Evolutionary conservation across 2,329 filamentous ascomycete species (phyloP).

Genomic region (Aspergillus terreus): DNA sequence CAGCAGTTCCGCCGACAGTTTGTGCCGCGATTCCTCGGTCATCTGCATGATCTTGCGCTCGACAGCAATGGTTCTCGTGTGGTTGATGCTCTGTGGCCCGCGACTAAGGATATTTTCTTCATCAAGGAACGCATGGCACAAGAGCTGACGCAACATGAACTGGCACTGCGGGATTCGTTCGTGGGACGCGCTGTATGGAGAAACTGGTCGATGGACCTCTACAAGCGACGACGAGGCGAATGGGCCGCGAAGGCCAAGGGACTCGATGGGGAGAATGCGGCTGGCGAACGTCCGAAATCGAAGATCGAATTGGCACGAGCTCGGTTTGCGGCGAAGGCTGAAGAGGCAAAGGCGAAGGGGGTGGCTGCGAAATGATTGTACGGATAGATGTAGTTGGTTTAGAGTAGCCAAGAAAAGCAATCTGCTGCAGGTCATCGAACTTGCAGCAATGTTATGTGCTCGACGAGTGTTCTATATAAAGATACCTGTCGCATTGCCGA

Average conservation of each 20-base stretch:
- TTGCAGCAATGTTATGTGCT: background rate
- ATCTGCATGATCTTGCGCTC: constrained; percentile 58
- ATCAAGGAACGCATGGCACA: constrained; percentile 65
- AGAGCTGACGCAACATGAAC: constrained; percentile 58
- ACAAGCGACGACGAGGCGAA: constrained; percentile 59
- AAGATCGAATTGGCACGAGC: constrained; percentile 57
- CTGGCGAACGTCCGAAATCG: constrained; percentile 42
- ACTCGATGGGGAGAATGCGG: constrained; percentile 26
- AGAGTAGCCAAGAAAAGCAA: background rate
- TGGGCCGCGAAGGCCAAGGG: constrained; percentile 63
- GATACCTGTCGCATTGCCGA: background rate
- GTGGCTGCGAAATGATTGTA: constrained; percentile 4
- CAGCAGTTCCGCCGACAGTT: constrained; percentile 60
- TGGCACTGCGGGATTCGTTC: constrained; percentile 59
- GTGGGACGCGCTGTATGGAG: constrained; percentile 67
- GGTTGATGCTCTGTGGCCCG: constrained; percentile 63
- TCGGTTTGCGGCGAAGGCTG: constrained; percentile 47
- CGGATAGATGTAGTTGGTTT: background rate
- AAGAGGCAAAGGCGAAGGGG: constrained; percentile 12
- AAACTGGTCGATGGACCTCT: constrained; percentile 72
- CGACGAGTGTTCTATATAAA: background rate
- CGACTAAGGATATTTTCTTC: constrained; percentile 61
- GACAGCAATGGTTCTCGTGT: constrained; percentile 64
- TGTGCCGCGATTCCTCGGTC: constrained; percentile 60
- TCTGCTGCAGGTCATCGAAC: too few relatives aligned